Percentiles rank a stretch among this genome's conserved stretches.
Evolutionary conservation across 805 yeast genomes (phyloP).

Genomic region (Lachancea sp.): DNA sequence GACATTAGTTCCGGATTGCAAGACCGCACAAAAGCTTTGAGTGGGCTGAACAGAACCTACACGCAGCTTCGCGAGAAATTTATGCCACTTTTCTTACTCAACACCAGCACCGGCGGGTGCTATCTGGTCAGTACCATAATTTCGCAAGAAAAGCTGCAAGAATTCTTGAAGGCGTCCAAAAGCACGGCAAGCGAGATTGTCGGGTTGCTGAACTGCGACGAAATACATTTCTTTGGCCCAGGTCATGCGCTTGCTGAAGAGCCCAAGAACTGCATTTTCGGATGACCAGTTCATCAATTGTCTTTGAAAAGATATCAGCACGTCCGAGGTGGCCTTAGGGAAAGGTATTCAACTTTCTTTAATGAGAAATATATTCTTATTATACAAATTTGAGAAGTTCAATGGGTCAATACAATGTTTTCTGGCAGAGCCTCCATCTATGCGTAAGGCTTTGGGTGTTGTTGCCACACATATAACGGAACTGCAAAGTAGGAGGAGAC

Average conservation of each 20-base stretch:
- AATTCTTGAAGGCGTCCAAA: not conserved
- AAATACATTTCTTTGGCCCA: not conserved
- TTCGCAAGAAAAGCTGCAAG: not conserved
- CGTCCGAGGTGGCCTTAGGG: no score
- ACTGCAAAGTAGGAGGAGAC: no score
- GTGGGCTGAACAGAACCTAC: not conserved
- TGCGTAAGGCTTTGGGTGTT: no score
- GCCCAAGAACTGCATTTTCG: not conserved
- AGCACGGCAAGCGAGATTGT: not conserved
- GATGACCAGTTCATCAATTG: no score
- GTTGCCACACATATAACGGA: no score
- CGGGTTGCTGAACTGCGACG: not conserved
- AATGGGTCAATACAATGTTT: no score
- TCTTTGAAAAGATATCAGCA: no score
- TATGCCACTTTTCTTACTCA: conserved; percentile 4
- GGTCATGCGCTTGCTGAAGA: not conserved
- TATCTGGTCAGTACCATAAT: conserved; percentile 5
- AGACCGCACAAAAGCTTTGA: not conserved
- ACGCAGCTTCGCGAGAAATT: not conserved
- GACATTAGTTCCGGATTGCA: not conserved
- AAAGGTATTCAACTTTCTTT: not conserved
- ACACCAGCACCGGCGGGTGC: conserved; percentile 5
- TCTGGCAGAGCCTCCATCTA: no score
- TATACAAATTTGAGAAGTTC: not conserved
- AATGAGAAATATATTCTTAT: not conserved